Base-by-base conservation (phyloP, 768 basidiomycete species). In the Hypholoma fasciculare region DNA sequence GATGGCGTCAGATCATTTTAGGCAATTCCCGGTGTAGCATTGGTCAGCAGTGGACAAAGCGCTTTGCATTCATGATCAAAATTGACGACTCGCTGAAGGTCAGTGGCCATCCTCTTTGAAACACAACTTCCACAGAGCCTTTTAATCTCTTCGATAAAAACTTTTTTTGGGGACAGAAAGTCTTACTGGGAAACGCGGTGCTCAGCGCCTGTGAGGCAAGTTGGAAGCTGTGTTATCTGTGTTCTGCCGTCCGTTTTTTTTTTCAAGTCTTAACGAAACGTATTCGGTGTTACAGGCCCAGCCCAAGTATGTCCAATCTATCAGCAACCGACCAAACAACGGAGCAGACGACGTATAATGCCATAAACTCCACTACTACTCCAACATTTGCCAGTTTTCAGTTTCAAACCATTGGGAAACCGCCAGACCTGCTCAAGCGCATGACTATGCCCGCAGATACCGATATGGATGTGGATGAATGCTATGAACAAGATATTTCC, bases 391-490 rank as follows among this genome's bases (percentile, higher is more conserved):
- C 75, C n/a, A 66, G 72, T 53, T 76, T 86, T 65, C 73, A 71
- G 26, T 88, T 87, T 65, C 68, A 61, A 11, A 77, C 69, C 4
- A 88, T 88, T 40, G 86, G 86, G 27, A 78, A 82, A 63, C 69
- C 73, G 58, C 84, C 85, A 0, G 70, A 73, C 13, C 71, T 88
- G 17, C 73, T 87, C 26, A 77, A 74, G 59, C 82, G 86, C 20
- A 72, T 87, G 37, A 76, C 80, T 34, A 23, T 23, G 14, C 65
- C 67, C 39, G 65, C 72, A 2, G 65, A 71, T 43, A 65, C 72
- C 20, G 68, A 69, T 43, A 47, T 16, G 27, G 20, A 53, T n/a
- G 12, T 54, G 19, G 39, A 60, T 5, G 54, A 60, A 27, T 58
- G 51, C 27, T 39, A 40, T n/a, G 40, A 51, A 34, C 16, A 3